phyloP scores from a whole-genome alignment of 495 filamentous ascomycete genomes.

The Lasiosphaeria miniovina region DNA sequence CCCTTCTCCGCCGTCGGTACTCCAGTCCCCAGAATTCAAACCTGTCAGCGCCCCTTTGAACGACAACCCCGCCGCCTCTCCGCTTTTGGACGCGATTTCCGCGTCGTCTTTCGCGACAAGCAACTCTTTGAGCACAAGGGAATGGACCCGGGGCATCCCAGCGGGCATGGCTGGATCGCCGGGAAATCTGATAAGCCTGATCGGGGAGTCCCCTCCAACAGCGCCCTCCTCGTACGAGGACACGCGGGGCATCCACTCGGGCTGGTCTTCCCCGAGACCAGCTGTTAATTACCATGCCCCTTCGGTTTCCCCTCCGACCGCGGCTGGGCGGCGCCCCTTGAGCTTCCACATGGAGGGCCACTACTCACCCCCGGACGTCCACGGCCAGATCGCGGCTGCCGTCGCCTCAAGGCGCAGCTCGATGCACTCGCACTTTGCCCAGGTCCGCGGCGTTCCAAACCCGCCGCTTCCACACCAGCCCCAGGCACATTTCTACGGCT shows the following conservation, averaged over 20 bases:
- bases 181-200: slow-evolving; percentile 51
- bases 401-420: slow-evolving; percentile 50
- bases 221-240: slow-evolving; percentile 55
- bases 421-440: slow-evolving; percentile 56
- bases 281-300: slow-evolving; percentile 36
- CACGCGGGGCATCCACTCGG: slow-evolving; percentile 37
- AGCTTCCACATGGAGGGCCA: slow-evolving; percentile 52
- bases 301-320: slow-evolving; percentile 48
- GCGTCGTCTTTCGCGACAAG: slow-evolving; percentile 45
- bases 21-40: slow-evolving; percentile 41
- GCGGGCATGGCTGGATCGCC: slow-evolving; percentile 52
- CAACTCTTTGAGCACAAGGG: slow-evolving; percentile 47
- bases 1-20: slow-evolving; percentile 36
- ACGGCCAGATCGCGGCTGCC: slow-evolving; percentile 40
- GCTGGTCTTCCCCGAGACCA: slow-evolving; percentile 42
- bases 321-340: slow-evolving; percentile 40
- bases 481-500: slow-evolving; percentile 68
- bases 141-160: slow-evolving; percentile 49
- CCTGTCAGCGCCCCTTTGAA: slow-evolving; percentile 35
- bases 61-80: slow-evolving; percentile 38
- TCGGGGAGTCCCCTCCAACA: slow-evolving; percentile 53
- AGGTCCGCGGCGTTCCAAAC: slow-evolving; percentile 44
- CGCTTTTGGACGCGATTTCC: slow-evolving; percentile 43
- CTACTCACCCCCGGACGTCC: slow-evolving; percentile 42
- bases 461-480: slow-evolving; percentile 79